Evolutionary conservation across 192 early-diverging fungal genomes (phyloP), one percentile per base, ranked within the genome.

Genomic region (Helicostylum pulchrum): DNA sequence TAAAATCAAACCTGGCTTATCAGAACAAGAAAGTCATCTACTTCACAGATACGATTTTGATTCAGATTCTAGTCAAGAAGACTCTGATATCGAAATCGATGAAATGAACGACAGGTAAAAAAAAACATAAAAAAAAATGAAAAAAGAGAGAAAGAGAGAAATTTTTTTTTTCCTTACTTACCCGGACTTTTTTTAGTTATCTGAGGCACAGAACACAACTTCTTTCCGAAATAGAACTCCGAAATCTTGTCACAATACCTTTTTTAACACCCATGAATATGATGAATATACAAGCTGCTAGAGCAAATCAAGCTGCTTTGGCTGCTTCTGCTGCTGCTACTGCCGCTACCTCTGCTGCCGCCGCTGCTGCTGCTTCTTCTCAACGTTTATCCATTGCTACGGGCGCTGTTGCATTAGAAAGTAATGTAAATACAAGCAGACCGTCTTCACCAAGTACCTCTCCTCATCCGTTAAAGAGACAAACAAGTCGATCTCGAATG

Each of bases 81-180:
- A 72, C 26, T 39, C 36, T 39, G 65, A 58, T 12, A 36, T 62
- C 4, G 53, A 62, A 26, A 30, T 59, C 1, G 65, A 66, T 53
- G 52, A 63, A 23, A 67, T 66, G 71, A 39, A 66, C 43, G 53
- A 61, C 34, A 73, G 71, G 71, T 73, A 73, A 46, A 23, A 8
- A 43, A 36, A 54, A 4, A 55, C 4, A 39, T 14, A 59, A 26
- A 60, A 32, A 14, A 53, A 7, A 53, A 53, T 11, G 20, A 10
- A 9, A 53, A 53, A 53, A 53, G 14, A 53, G 14, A 30, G 31
- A 26, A 10, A 53, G 20, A 30, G 14, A 30, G 20, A 53, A 9
- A 21, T 60, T 60, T 44, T 63, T 30, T 54, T 45, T 36, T 52
- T 43, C 1, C 32, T 43, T 62, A 43, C 42, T 61, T 30, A 47